Conservation (phyloP, 1,284 basidiomycete genomes). For the Cutaneotrichosporon spelunceum region DNA sequence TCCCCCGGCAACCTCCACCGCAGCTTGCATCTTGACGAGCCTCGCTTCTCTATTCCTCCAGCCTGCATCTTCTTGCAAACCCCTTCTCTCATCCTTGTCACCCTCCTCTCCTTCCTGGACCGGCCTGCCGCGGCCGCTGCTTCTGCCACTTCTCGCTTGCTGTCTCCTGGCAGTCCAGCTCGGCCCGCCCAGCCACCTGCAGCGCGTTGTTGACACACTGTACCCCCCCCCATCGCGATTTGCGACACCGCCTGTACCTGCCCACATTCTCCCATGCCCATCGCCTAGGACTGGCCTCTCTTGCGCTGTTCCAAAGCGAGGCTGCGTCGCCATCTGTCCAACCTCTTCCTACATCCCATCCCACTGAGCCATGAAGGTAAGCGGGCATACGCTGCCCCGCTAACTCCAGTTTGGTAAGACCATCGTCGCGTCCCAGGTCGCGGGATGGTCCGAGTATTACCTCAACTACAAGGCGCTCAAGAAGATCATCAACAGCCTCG, state of each 20-base stretch:
- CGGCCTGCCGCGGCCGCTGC: too few species aligned
- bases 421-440: constrained; percentile 92
- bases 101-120: too few species aligned
- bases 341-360: neutral
- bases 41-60: too few species aligned
- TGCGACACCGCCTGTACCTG: neutral
- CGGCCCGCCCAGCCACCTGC: neutral
- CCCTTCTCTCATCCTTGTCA: too few species aligned
- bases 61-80: too few species aligned
- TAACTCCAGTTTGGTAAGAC: constrained; percentile 87
- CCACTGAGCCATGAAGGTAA: neutral
- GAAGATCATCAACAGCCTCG: constrained; percentile 93
- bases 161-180: neutral
- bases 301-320: neutral
- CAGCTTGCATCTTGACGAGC: too few species aligned
- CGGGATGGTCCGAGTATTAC: constrained; percentile 95
- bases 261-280: neutral
- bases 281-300: neutral
- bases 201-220: neutral
- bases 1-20: too few species aligned
- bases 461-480: constrained; percentile 83
- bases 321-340: neutral
- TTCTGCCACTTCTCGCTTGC: too few species aligned
- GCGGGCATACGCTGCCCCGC: neutral
- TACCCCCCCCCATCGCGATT: neutral